Base-by-base conservation (phyloP, 176 grass and related monocot genomes). In the Eragrostis nindensis region DNA sequence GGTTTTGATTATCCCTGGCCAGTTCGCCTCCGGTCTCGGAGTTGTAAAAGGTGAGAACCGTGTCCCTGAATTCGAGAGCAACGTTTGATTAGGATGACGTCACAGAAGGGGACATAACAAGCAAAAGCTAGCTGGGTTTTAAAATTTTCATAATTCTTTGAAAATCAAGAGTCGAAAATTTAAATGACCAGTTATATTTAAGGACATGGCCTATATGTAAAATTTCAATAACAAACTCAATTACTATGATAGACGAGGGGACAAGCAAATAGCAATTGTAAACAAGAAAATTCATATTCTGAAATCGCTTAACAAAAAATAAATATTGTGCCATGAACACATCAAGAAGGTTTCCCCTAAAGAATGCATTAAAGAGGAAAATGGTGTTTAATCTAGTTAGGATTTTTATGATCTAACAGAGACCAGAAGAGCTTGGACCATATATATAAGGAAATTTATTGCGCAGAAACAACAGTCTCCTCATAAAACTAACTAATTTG, bases 1-100 rank as follows among this genome's bases (percentile, higher is more conserved):
- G 0, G 83, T 81, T 70, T 91, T 89, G 17, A 87, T 72, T 24
- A 89, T 74, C 62, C 70, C 84, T 32, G 74, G 3, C 89, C 92
- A 94, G 78, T 22, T 89, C 9, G 84, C 55, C 16, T 89, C 84
- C 18, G 82, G 84, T 63, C 87, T 89, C 10, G 79, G 62, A 12
- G 82, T 38, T 38, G 77, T 12, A 68, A 87, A 94, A 38, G 89
- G 59, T 66, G 87, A 77, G 66, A 87, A 91, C 62, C 86, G 82
- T 73, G 89, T 62, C 29, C 92, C 92, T 94, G 92, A 40, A 64
- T 68, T 12, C 1, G 43, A 16, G 46, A 74, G 49, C 9, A 63
- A 73, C 46, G n/a, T 3, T 29, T 53, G 41, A 42, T 79, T 73
- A 47, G 68, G 2, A n/a, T 60, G 75, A n/a, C n/a, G n/a, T n/a